phyloP scores from a whole-genome alignment of 345 rosid genomes.

The Toxicodendron radicans region DNA sequence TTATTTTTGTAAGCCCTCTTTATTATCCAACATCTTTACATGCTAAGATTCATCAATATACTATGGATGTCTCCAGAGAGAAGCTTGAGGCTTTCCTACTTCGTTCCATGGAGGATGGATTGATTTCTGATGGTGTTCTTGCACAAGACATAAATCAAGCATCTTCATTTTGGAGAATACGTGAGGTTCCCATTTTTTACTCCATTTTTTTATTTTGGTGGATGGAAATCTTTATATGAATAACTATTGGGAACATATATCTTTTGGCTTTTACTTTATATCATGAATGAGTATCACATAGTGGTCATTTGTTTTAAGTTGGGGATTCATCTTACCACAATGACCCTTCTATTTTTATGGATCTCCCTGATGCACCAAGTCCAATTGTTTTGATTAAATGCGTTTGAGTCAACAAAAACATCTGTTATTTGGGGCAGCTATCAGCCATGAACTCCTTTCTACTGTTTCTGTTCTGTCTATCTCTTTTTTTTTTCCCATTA shows the following conservation, averaged over 20 bases:
- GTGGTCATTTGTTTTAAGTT: not conserved
- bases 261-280: not conserved
- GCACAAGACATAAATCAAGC: constrained; percentile 95
- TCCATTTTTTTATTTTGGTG: not conserved
- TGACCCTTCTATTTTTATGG: not conserved
- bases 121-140: constrained; percentile 86
- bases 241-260: not conserved
- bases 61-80: constrained; percentile 53
- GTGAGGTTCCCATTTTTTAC: constrained; percentile 62
- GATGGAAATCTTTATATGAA: not conserved
- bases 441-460: not conserved
- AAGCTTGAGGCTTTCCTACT: constrained; percentile 90
- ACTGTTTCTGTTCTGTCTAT: not conserved
- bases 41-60: not conserved
- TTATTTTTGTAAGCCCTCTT: not conserved
- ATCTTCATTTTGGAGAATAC: constrained; percentile 86
- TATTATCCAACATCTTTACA: not conserved
- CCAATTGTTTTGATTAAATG: not conserved
- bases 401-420: not conserved
- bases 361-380: not conserved
- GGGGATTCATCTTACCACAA: not conserved
- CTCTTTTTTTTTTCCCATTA: not conserved
- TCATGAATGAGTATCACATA: not conserved
- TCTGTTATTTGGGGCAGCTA: not conserved
- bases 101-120: constrained; percentile 71